Base-by-base conservation (phyloP, 768 basidiomycete species). In the Pholiota conissans region DNA sequence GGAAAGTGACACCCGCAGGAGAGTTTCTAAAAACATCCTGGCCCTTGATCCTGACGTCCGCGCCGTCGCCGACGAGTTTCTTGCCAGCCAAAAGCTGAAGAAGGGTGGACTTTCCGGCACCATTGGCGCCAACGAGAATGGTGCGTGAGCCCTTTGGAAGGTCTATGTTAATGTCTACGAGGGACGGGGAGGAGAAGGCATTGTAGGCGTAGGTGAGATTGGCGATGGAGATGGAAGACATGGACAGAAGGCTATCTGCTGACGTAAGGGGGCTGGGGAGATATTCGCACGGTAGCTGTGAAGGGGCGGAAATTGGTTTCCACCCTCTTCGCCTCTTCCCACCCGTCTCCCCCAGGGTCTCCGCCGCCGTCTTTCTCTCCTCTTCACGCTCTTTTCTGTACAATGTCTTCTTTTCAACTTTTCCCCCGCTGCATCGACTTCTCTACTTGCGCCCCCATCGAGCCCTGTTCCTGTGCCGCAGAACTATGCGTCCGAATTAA, bases 51-150 rank as follows among this genome's bases (percentile, higher is more conserved):
- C 79, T 77, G 40, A 95, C 82, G 52, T 83, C 79, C 10, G 89
- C 79, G 71, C 68, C 71, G 37, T 64, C 51, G 10, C 68, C 83
- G 37, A 93, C 84, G 62, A 98, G 84, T 30, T 88, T 83, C 72
- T 95, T 98, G 7, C 96, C 96, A 0, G 96, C 96, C 5, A 98
- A 81, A 56, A 98, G 89, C 67, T 96, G 91, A 16, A 99, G 80
- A 11, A 99, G 78, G 4, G 96, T 98, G n/a, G 94, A 95, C 73
- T 99, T 98, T 8, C 96, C 96, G 50, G 93, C 90, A 73, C 96
- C 96, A 69, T 98, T 98, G 20, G 94, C 93, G 48, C 97, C 96
- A 37, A 98, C 77, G 45, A 98, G 74, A 58, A 99, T 81, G 48
- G 91, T 93, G 48, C 95, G 81, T 1, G 89, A 89, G 1, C 93